Base-by-base conservation (phyloP, 495 filamentous ascomycete species). In the Lepidopterella palustris region DNA sequence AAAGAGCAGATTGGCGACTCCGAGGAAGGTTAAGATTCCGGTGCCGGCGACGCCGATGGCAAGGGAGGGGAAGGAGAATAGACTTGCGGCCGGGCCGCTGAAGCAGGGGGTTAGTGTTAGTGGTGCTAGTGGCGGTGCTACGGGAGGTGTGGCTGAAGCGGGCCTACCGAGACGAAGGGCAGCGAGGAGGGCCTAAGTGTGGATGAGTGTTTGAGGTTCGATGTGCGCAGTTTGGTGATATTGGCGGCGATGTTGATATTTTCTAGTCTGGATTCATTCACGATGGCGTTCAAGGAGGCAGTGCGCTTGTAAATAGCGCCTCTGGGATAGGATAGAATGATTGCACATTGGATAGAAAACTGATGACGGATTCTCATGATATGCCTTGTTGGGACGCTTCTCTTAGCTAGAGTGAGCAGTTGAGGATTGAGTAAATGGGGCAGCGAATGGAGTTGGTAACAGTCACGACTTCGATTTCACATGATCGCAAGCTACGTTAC, bases 1-100 rank as follows among this genome's bases (percentile, higher is more conserved):
- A 8, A 68, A 68, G 21, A 64, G 58, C 50, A 57, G 55, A 10
- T 51, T 68, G 1, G 61, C 61, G 4, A 68, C 65, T 0, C 61
- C 65, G 4, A 54, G 57, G 58, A 61, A 55, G 26, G 49, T 64
- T 32, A 64, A 60, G 45, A 39, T 68, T 13, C 58, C 58, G 15
- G 27, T 48, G 11, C 45, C 15, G 31, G 13, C 53, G 1, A 45
- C 50, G 1, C 25, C 56, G 13, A 20, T 15, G 15, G 53, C 60
- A 25, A 49, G 52, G 8, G 64, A 62, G 11, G 63, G 64, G 2
- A 63, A 67, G 31, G 64, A 67, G 29, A 63, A 67, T 35, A 51
- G 53, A 28, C 57, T 63, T 42, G 39, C 25, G 13, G 21, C 27
- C 0, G 40, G 52, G 20, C 25, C 57, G 9, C 60, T 60, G 15